phyloP scores from a whole-genome alignment of 192 early-diverging fungal genomes.

The Entomortierella lignicola region DNA sequence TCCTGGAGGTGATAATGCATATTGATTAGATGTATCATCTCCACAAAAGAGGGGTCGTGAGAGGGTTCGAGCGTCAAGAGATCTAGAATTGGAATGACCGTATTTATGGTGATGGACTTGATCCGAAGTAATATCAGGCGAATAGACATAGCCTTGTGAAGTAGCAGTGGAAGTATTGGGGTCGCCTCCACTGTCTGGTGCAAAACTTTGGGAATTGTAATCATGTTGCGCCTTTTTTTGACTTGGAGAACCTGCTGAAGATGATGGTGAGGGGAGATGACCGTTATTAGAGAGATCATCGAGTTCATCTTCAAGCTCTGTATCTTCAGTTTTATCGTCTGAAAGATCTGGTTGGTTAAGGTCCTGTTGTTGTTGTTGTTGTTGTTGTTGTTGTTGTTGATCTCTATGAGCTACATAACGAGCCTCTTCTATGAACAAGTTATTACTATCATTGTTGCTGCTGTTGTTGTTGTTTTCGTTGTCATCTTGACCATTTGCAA shows the following conservation, averaged over 20 bases:
- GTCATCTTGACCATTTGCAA: conserved; percentile 13
- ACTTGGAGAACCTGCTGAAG: conserved; percentile 10
- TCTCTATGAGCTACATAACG: neutral
- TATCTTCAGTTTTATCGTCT: conserved; percentile 22
- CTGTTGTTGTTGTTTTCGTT: conserved; percentile 14
- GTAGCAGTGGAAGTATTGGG: too few species aligned
- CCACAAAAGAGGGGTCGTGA: conserved; percentile 20
- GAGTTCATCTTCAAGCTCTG: neutral
- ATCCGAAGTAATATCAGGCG: neutral
- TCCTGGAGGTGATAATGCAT: conserved; percentile 25
- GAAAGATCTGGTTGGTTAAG: too few species aligned
- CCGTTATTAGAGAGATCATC: neutral
- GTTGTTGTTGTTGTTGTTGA: neutral
- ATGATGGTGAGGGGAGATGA: conserved; percentile 39
- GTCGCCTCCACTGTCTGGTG: neutral
- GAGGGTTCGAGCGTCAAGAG: neutral
- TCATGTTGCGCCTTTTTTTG: neutral
- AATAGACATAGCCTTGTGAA: neutral
- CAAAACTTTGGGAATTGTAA: neutral
- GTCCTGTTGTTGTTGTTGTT: neutral
- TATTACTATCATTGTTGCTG: neutral
- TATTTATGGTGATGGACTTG: conserved; percentile 13
- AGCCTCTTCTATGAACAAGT: conserved; percentile 16
- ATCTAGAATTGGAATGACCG: conserved; percentile 13
- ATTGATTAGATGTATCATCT: neutral